These are phyloP conservation scores for Eryngium alpinum DNA, from an alignment of 140 eudicot species.

Conservation along the genomic window DNA sequence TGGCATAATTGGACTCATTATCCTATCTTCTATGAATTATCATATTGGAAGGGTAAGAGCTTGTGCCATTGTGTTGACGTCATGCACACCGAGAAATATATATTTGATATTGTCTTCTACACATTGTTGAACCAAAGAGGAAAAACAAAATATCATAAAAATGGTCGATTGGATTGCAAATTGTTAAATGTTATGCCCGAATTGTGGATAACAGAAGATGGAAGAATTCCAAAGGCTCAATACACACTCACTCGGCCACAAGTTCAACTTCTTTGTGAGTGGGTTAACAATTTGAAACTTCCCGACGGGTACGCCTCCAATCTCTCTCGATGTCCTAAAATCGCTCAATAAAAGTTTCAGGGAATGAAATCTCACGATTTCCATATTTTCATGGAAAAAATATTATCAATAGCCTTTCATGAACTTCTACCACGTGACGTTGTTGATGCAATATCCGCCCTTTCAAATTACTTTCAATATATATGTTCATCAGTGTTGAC, in stretches of 20 bases:
- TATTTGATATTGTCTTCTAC: no score
- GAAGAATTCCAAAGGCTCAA: background rate
- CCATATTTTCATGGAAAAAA: slow-evolving; percentile 12
- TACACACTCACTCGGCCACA: background rate
- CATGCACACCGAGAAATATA: no score
- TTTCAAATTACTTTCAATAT: background rate
- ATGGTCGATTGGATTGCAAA: slow-evolving; percentile 2
- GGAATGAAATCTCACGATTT: slow-evolving; percentile 19
- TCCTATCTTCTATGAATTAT: no score
- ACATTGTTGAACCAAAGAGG: no score
- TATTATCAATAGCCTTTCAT: background rate
- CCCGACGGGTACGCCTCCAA: slow-evolving; percentile 16
- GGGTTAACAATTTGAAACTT: background rate
- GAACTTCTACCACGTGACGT: background rate
- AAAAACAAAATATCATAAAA: background rate
- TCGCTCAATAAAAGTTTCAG: background rate
- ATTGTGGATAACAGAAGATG: background rate
- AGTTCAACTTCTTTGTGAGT: background rate
- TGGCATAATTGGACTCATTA: no score
- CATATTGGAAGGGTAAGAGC: no score
- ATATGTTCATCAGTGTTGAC: background rate
- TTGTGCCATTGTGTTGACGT: no score
- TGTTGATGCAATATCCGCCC: background rate
- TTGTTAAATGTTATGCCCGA: background rate
- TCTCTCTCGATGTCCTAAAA: background rate